Conservation (phyloP, 306 rosid genomes). For the Luffa acutangula region DNA sequence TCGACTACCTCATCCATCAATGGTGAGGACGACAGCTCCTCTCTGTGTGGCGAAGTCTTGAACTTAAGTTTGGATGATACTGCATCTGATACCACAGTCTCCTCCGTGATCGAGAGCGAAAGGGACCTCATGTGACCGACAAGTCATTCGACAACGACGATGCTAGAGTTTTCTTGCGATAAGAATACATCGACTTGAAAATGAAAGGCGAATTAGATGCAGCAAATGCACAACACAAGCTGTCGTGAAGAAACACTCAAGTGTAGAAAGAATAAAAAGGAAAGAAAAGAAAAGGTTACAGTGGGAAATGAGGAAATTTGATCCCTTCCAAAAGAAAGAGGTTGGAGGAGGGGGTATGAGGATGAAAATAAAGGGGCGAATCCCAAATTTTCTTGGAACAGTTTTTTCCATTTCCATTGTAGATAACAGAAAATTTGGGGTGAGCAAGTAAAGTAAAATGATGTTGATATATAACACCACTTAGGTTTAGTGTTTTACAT, state of each 20-base stretch:
- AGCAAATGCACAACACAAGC: background rate
- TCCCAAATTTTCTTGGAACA: no score
- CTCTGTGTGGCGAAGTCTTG: conserved; percentile 58
- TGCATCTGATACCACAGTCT: conserved; percentile 63
- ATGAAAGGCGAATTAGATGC: background rate
- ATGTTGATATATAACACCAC: no score
- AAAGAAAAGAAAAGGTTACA: background rate
- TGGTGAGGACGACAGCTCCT: conserved; percentile 66
- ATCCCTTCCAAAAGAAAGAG: background rate
- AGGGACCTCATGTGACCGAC: background rate
- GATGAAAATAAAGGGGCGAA: no score
- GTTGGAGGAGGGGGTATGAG: no score
- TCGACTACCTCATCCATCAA: conserved; percentile 65
- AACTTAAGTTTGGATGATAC: conserved; percentile 63
- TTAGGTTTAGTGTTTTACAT: no score
- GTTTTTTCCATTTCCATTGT: no score
- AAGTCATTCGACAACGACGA: background rate
- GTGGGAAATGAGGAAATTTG: background rate
- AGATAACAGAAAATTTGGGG: no score
- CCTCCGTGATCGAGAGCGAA: conserved; percentile 49
- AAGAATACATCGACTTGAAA: background rate
- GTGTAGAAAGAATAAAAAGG: background rate
- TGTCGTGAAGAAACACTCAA: background rate
- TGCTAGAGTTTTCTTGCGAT: background rate
- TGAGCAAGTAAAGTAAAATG: no score